phyloP scores from a whole-genome alignment of 1,284 basidiomycete species.

The Mycosarcoma mackinlayi region DNA sequence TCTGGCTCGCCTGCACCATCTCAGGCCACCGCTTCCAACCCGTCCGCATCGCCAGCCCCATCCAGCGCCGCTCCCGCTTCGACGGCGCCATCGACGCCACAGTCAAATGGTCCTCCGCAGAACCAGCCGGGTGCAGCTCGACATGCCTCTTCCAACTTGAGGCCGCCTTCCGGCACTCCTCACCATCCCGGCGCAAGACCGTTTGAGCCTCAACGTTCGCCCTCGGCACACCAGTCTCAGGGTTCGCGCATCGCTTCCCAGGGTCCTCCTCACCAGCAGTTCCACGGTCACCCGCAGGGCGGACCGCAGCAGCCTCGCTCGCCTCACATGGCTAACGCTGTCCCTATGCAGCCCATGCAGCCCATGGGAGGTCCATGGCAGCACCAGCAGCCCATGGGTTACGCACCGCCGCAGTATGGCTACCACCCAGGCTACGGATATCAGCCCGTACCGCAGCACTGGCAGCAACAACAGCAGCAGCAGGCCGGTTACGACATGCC shows the following conservation, averaged over 20 bases:
- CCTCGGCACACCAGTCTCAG: conserved; percentile 47
- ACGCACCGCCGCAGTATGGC: conserved; percentile 50
- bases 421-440: conserved; percentile 61
- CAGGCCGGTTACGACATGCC: conserved; percentile 54
- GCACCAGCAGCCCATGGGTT: conserved; percentile 51
- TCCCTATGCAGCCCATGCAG: conserved; percentile 59
- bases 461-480: conserved; percentile 34
- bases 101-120: conserved; percentile 21
- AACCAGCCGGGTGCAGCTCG: conserved; percentile 25
- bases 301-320: conserved; percentile 57
- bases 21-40: conserved; percentile 33
- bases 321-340: conserved; percentile 55
- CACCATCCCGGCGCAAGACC: conserved; percentile 50
- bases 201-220: conserved; percentile 57
- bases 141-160: conserved; percentile 52
- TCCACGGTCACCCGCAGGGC: conserved; percentile 48
- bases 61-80: conserved; percentile 40
- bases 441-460: conserved; percentile 49
- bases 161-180: conserved; percentile 42
- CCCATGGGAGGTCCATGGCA: conserved; percentile 55
- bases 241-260: conserved; percentile 35
- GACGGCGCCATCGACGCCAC: conserved; percentile 35
- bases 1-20: conserved; percentile 45
- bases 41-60: conserved; percentile 35
- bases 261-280: conserved; percentile 44